Percentiles rank a stretch among this genome's conserved stretches.
These are phyloP conservation scores for Moesziomyces globuligerus DNA, from an alignment of 1,284 basidiomycete genomes.

Conservation along the genomic window DNA sequence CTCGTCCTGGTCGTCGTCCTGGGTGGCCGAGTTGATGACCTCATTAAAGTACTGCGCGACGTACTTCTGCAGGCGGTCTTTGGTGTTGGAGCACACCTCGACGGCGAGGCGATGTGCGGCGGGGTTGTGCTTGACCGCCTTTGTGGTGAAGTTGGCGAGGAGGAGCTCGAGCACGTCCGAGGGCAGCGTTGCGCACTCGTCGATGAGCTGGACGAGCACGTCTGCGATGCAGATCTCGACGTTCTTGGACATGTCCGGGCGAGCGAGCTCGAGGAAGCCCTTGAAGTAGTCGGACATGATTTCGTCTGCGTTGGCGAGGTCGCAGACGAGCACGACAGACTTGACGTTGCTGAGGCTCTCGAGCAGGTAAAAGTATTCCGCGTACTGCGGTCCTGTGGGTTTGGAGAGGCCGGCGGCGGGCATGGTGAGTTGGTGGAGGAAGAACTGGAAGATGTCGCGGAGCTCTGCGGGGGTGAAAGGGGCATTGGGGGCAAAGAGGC, in stretches of 20 bases:
- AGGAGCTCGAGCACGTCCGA: constrained; percentile 81
- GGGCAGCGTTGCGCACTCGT: constrained; percentile 82
- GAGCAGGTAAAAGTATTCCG: constrained; percentile 76
- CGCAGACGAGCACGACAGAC: constrained; percentile 90
- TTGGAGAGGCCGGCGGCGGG: constrained; percentile 48
- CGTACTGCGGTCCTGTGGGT: constrained; percentile 47
- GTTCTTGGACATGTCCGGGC: constrained; percentile 76
- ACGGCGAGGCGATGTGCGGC: constrained; percentile 85
- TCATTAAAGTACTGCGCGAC: constrained; percentile 75
- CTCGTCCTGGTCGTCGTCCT: constrained; percentile 63
- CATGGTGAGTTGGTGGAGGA: constrained; percentile 68
- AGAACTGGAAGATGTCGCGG: constrained; percentile 71
- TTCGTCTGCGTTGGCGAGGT: constrained; percentile 85
- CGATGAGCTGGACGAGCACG: constrained; percentile 87
- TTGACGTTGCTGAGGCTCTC: constrained; percentile 93
- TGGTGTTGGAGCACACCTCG: constrained; percentile 83
- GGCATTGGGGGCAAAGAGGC: constrained; percentile 94
- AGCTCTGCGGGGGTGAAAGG: constrained; percentile 90
- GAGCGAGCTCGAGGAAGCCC: constrained; percentile 81
- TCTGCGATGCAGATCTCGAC: constrained; percentile 87
- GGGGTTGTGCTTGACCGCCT: constrained; percentile 70
- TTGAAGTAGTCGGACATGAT: constrained; percentile 85
- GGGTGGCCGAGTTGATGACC: constrained; percentile 66
- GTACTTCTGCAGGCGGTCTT: constrained; percentile 87
- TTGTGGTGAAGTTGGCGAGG: constrained; percentile 84